Evolutionary conservation across 768 basidiomycete species (phyloP).

Genomic region (Agaricus subrufescens): DNA sequence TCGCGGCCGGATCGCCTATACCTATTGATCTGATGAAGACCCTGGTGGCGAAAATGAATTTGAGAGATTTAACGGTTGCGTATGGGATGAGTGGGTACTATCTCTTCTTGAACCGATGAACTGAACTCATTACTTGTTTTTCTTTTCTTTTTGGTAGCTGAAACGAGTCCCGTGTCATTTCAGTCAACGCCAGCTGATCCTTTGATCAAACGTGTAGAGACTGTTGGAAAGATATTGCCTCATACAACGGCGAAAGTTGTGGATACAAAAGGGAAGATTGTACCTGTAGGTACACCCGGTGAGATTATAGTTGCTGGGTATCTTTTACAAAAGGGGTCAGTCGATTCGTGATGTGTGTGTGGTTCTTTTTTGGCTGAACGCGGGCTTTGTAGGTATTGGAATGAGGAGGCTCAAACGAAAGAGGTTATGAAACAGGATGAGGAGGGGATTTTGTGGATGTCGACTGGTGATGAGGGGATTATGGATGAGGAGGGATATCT

Average conservation of each 20-base stretch:
- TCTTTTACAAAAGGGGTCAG: constrained; percentile 73
- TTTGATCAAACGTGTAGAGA: constrained; percentile 72
- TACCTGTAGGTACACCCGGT: constrained; percentile 71
- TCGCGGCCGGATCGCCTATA: constrained; percentile 75
- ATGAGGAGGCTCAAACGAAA: constrained; percentile 62
- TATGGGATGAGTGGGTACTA: constrained; percentile 79
- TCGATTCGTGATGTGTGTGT: neutral
- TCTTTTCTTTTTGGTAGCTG: constrained; percentile 37
- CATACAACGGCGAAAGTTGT: constrained; percentile 77
- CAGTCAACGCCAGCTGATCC: constrained; percentile 71
- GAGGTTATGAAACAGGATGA: constrained; percentile 52
- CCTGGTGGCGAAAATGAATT: constrained; percentile 61
- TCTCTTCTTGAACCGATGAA: neutral
- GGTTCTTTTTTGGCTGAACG: neutral
- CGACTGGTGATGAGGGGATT: constrained; percentile 77
- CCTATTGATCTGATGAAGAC: constrained; percentile 78
- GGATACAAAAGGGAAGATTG: constrained; percentile 49
- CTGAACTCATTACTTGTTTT: too few species aligned
- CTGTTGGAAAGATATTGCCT: constrained; percentile 72
- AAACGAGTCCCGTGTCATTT: constrained; percentile 83
- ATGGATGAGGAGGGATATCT: constrained; percentile 82
- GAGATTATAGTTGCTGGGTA: constrained; percentile 76
- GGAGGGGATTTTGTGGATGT: constrained; percentile 68
- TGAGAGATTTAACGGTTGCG: constrained; percentile 68
- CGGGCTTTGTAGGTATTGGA: constrained; percentile 58